These are phyloP conservation scores for Apostasia ramifera DNA, from an alignment of 106 monocot genomes.

Conservation along the genomic window DNA sequence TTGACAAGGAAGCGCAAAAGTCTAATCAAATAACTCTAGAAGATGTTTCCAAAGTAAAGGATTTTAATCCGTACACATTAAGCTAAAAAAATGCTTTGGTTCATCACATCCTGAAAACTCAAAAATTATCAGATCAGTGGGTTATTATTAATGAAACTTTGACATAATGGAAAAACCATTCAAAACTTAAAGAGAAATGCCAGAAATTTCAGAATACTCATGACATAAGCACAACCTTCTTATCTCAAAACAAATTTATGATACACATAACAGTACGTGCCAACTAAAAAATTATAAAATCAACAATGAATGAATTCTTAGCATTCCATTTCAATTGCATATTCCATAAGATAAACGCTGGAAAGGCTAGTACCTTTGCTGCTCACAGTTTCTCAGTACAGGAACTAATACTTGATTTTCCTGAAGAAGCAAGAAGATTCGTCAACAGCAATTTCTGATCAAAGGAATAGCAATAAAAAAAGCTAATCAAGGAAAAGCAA, in stretches of 20 bases:
- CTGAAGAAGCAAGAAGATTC: constrained; percentile 25
- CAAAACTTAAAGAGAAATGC: neutral
- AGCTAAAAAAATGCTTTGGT: too few relatives aligned
- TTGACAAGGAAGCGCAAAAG: too few relatives aligned
- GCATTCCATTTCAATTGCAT: too few relatives aligned
- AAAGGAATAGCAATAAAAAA: neutral
- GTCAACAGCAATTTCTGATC: neutral
- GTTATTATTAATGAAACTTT: too few relatives aligned
- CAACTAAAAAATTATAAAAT: neutral
- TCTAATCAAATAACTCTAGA: too few relatives aligned
- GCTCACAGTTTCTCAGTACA: constrained; percentile 21
- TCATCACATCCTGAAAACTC: too few relatives aligned
- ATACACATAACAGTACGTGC: neutral
- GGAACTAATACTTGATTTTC: constrained; percentile 20
- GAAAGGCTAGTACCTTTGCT: constrained; percentile 22
- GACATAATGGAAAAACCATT: neutral
- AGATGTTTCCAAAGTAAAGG: too few relatives aligned
- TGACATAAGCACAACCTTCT: neutral
- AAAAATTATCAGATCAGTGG: too few relatives aligned
- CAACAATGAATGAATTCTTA: neutral
- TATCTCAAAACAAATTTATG: neutral
- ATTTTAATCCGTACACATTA: too few relatives aligned
- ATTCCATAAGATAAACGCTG: neutral
- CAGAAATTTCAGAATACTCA: too few relatives aligned
- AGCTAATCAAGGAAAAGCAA: neutral